Base-by-base conservation (phyloP, 805 yeast species). In the Wickerhamiella sorbophila region DNA sequence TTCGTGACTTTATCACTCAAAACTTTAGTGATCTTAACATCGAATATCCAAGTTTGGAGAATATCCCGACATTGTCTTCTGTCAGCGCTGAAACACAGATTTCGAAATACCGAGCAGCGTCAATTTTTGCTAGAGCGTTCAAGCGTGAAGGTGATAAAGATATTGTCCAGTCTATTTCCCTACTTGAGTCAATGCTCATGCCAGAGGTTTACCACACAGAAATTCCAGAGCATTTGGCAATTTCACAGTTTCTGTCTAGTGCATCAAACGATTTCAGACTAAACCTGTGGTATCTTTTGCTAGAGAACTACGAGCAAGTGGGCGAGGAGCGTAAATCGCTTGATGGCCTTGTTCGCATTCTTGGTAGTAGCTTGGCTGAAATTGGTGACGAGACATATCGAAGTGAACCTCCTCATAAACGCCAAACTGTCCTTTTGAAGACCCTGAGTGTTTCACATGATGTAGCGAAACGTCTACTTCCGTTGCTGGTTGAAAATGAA, bases 231-330 rank as follows among this genome's bases (percentile, higher is more conserved):
- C 65, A 70, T 29, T 48, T 53, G 14, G 75, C 86, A 5, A 76
- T 85, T 57, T 64, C 68, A 18, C 58, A 63, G 10, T 84, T 88
- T 53, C 63, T 91, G 14, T 60, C 65, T 2, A 65, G 63, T 10
- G 75, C 93, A 0, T 74, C 91, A 0, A 63, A 79, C 18, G 78
- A 74, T 18, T 69, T 85, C 55, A 73, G 72, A 43, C 61, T 86
- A 31, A 77, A 77, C 41, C 60, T 91, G 2, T 87, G 96, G 94
- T 74, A 72, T 26, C 67, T 79, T 19, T 62, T 87, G 15, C 67
- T 84, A 38, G 73, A 70, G 47, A 69, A 70, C 42, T 82, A 79
- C 50, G 54, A 59, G 12, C 54, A 53, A 2, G 51, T 56, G 2
- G 57, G 57, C 0, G 64, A 68, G 19, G 65, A 69, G 27, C 63